Conservation (phyloP, 2,329 filamentous ascomycete genomes). For the Beauveria australis region DNA sequence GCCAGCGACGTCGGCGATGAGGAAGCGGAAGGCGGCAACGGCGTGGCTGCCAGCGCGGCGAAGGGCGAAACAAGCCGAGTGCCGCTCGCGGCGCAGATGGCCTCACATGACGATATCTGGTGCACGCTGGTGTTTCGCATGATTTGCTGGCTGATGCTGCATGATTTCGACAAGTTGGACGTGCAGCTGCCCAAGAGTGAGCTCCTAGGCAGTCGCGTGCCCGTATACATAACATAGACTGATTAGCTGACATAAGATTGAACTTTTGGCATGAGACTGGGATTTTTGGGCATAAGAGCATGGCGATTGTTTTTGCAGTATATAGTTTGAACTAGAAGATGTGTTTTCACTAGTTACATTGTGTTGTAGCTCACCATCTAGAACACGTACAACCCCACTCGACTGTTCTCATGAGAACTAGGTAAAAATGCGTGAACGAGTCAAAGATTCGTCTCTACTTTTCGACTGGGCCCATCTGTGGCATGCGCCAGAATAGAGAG, state of each 20-base stretch:
- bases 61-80: slow-evolving; percentile 21
- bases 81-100: slow-evolving; percentile 18
- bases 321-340: too few species aligned
- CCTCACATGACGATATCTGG: slow-evolving; percentile 40
- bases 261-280: too few species aligned
- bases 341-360: too few species aligned
- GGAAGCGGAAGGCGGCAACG: slow-evolving; percentile 13
- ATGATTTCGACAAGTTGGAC: slow-evolving; percentile 49
- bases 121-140: slow-evolving; percentile 47
- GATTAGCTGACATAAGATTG: too few species aligned
- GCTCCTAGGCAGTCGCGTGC: slow-evolving; percentile 45
- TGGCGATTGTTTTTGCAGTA: neutral
- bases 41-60: slow-evolving; percentile 1
- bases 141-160: slow-evolving; percentile 50
- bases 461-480: too few species aligned
- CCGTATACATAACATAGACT: slow-evolving; percentile 40
- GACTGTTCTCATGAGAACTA: too few species aligned
- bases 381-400: too few species aligned
- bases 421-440: too few species aligned
- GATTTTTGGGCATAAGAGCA: neutral
- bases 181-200: slow-evolving; percentile 45
- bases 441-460: too few species aligned
- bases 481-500: too few species aligned
- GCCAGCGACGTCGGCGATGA: neutral
- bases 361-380: too few species aligned